These are phyloP conservation scores for Ananas comosus DNA, from an alignment of 176 grass and related monocot genomes.

Conservation along the genomic window DNA sequence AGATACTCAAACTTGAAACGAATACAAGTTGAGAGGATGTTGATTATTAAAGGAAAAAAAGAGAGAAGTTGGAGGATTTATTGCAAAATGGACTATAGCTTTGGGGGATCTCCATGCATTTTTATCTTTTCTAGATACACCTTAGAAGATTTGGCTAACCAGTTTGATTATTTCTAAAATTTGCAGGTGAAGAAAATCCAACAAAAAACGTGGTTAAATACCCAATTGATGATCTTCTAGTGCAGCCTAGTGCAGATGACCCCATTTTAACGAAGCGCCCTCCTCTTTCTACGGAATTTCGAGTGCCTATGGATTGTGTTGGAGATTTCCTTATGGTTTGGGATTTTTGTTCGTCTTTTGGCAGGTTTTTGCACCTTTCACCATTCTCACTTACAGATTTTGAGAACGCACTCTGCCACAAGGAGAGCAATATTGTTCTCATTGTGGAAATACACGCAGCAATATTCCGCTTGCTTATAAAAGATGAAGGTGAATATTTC, in stretches of 20 bases:
- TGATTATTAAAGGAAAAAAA: no score
- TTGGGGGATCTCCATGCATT: neutral
- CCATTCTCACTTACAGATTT: slow-evolving; percentile 82
- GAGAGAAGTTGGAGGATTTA: no score
- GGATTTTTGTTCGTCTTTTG: slow-evolving; percentile 74
- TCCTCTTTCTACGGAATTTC: slow-evolving; percentile 49
- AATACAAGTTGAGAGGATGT: no score
- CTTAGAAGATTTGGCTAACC: neutral
- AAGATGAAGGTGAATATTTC: slow-evolving; percentile 62
- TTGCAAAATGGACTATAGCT: no score
- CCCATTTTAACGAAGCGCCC: slow-evolving; percentile 40
- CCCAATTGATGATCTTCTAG: slow-evolving; percentile 82
- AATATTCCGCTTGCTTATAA: slow-evolving; percentile 60
- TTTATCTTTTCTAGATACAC: neutral
- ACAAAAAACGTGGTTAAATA: slow-evolving; percentile 31
- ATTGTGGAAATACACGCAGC: slow-evolving; percentile 63
- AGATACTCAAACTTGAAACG: neutral
- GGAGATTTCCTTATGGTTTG: slow-evolving; percentile 81
- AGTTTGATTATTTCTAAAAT: neutral
- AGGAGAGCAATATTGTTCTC: slow-evolving; percentile 65
- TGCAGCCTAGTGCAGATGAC: slow-evolving; percentile 43
- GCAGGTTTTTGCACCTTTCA: slow-evolving; percentile 50
- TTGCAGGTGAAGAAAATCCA: slow-evolving; percentile 33
- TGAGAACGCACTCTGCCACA: slow-evolving; percentile 77
- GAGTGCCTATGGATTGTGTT: slow-evolving; percentile 59